Conservation (phyloP, 306 rosid species). For the Trichosanthes truncata region DNA sequence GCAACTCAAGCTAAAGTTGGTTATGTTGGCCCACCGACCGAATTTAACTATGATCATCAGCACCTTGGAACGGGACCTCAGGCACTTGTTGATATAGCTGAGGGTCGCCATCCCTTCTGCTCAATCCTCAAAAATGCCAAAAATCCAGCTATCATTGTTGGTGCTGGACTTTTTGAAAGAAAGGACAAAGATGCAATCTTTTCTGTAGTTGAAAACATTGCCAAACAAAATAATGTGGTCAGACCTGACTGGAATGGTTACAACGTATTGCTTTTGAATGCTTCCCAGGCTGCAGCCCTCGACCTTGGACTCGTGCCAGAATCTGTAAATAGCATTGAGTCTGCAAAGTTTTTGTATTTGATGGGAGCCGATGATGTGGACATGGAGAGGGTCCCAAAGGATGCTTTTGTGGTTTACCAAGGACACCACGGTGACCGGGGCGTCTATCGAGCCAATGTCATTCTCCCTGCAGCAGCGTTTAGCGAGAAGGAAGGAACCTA, state of each 20-base stretch:
- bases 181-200: conserved; percentile 81
- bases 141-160: conserved; percentile 76
- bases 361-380: conserved; percentile 95
- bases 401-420: conserved; percentile 95
- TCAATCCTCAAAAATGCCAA: conserved; percentile 58
- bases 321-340: conserved; percentile 60
- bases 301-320: conserved; percentile 98
- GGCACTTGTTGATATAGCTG: conserved; percentile 75
- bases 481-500: conserved; percentile 96
- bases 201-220: conserved; percentile 54
- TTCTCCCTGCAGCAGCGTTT: conserved; percentile 85
- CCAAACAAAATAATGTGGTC: conserved; percentile 47
- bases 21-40: conserved; percentile 74
- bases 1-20: conserved; percentile 80
- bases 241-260: conserved; percentile 92
- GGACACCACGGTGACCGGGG: conserved; percentile 92
- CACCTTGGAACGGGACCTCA: conserved; percentile 88
- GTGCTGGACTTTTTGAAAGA: conserved; percentile 82
- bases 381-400: conserved; percentile 55
- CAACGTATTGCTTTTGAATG: conserved; percentile 83
- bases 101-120: conserved; percentile 67
- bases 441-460: conserved; percentile 82
- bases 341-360: conserved; percentile 81
- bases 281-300: conserved; percentile 97
- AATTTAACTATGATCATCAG: conserved; percentile 65